These are phyloP conservation scores for Tremellales sp. DNA, from an alignment of 1,284 basidiomycete species.

Conservation along the genomic window DNA sequence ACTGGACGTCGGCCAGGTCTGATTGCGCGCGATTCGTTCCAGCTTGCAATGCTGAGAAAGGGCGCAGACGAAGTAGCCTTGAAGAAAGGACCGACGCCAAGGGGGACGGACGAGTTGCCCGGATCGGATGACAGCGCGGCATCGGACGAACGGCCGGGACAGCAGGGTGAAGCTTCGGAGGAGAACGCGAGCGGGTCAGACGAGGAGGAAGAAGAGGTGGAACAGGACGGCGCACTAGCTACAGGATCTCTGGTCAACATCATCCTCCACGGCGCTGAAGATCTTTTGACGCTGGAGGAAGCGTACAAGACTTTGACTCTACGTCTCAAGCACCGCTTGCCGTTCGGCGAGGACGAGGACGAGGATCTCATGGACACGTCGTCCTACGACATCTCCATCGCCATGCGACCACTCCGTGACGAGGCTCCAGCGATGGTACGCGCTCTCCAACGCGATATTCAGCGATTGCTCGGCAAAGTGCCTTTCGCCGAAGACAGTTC, in stretches of 20 bases:
- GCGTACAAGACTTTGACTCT: constrained; percentile 35
- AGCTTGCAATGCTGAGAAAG: constrained; percentile 23
- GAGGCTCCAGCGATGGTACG: constrained; percentile 41
- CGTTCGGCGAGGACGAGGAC: neutral
- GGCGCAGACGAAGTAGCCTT: constrained; percentile 14
- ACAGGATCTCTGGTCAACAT: constrained; percentile 33
- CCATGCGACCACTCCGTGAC: constrained; percentile 30
- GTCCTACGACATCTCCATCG: constrained; percentile 11
- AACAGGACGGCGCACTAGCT: constrained; percentile 34
- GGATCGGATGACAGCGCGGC: constrained; percentile 29
- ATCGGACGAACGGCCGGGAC: constrained; percentile 6
- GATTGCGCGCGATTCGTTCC: constrained; percentile 32
- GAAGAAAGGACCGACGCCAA: constrained; percentile 10
- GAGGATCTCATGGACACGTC: neutral
- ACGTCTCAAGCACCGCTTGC: constrained; percentile 23
- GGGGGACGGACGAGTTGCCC: constrained; percentile 18
- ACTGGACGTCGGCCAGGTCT: constrained; percentile 33
- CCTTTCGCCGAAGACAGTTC: constrained; percentile 22
- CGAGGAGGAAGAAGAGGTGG: constrained; percentile 33
- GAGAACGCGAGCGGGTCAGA: constrained; percentile 10
- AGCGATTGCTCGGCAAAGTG: constrained; percentile 36
- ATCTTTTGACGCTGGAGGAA: constrained; percentile 45
- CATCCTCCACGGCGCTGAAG: constrained; percentile 40
- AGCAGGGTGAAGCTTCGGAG: neutral
- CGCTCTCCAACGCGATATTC: constrained; percentile 39